Conservation (phyloP, 2,329 filamentous ascomycete species). For the Claviceps sp. region DNA sequence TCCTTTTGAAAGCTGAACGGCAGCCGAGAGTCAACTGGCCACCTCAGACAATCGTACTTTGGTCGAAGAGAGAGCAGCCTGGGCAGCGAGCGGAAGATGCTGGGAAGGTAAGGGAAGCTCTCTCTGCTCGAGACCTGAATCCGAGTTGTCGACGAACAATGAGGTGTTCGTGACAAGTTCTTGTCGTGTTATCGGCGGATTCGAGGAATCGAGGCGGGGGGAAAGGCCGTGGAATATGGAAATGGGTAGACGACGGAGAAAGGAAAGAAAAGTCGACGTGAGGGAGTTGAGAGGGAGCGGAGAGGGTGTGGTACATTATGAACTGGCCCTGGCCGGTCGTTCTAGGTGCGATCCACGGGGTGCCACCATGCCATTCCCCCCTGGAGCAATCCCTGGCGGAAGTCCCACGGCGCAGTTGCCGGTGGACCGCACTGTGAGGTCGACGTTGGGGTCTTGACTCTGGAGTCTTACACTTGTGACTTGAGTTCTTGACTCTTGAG, state of each 20-base stretch:
- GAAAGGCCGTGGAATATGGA: conserved; percentile 10
- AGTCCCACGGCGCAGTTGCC: too few species aligned
- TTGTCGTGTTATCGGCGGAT: conserved; percentile 24
- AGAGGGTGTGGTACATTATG: neutral
- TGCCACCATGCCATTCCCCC: too few species aligned
- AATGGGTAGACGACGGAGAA: conserved; percentile 3
- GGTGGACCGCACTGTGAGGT: too few species aligned
- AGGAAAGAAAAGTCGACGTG: neutral
- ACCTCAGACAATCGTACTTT: conserved; percentile 1
- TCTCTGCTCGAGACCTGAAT: conserved; percentile 16
- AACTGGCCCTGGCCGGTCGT: too few species aligned
- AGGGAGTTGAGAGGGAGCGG: conserved; percentile 3
- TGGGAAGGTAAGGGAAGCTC: conserved; percentile 14
- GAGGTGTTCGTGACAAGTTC: conserved; percentile 16
- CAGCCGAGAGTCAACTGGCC: conserved; percentile 8
- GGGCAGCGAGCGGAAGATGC: conserved; percentile 14
- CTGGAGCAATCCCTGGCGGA: too few species aligned
- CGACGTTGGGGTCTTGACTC: too few species aligned
- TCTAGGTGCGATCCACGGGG: too few species aligned
- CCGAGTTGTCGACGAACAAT: conserved; percentile 13
- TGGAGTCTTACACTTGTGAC: too few species aligned
- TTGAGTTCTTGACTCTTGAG: too few species aligned
- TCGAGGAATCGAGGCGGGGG: conserved; percentile 20
- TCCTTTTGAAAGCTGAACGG: conserved; percentile 7
- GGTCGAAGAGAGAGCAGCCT: conserved; percentile 11